These are phyloP conservation scores for Annulohypoxylon bovei DNA, from an alignment of 495 filamentous ascomycete genomes.

Conservation along the genomic window DNA sequence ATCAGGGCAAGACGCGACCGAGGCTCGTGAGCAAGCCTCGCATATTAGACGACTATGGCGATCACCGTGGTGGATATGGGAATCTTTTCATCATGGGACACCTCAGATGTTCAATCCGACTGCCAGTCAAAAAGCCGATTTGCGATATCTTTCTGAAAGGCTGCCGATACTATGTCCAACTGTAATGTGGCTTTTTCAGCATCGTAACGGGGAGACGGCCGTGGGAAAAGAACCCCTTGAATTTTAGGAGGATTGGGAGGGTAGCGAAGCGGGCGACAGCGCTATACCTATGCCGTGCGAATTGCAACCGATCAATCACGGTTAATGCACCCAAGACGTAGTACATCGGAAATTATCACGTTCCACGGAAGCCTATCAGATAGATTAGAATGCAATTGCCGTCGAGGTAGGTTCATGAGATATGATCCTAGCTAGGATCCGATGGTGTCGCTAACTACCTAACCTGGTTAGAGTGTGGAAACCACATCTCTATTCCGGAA, in stretches of 20 bases:
- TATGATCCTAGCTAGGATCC: no score
- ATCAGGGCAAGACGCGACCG: background rate
- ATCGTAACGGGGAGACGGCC: slow-evolving; percentile 25
- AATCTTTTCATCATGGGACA: background rate
- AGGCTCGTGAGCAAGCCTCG: slow-evolving; percentile 6
- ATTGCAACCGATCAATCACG: no score
- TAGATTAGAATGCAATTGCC: no score
- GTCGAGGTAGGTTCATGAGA: no score
- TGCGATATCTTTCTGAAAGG: background rate
- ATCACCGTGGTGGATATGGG: slow-evolving; percentile 6
- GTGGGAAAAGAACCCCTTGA: slow-evolving; percentile 22
- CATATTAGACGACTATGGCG: background rate
- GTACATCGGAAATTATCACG: no score
- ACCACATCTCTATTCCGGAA: no score
- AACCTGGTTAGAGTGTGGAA: no score
- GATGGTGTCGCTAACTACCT: no score
- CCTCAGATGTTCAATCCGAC: background rate
- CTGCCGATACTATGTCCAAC: background rate
- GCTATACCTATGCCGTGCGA: slow-evolving; percentile 9
- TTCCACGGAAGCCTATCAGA: no score
- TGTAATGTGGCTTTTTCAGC: slow-evolving; percentile 22
- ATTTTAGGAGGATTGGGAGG: slow-evolving; percentile 33
- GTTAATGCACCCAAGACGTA: no score
- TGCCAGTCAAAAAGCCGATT: background rate
- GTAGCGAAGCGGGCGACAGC: slow-evolving; percentile 19